Base-by-base conservation (phyloP, 345 rosid species). In the Barbarea vulgaris region DNA sequence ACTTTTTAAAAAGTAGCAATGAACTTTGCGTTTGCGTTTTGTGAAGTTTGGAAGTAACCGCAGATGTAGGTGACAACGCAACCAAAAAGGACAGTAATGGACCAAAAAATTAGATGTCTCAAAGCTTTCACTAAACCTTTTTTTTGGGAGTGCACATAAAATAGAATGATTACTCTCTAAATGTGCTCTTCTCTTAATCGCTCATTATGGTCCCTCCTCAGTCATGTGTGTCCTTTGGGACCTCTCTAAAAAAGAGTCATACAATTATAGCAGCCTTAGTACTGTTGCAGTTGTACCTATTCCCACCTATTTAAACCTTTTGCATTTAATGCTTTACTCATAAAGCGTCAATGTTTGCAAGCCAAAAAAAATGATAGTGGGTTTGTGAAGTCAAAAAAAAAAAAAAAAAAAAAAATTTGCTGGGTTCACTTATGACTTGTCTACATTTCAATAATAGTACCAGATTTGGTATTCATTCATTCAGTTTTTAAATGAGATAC, bases 201-300 rank as follows among this genome's bases (percentile, higher is more conserved):
- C 17, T 34, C 68, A 50, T 21, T 51, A 60, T 75, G 69, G 79
- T 60, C 74, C 74, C 62, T 68, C 56, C 11, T 50, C 37, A 15
- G 50, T 75, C 73, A 75, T 58, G 78, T 59, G 59, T 31, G 4
- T 44, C 59, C 25, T 67, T 75, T 50, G 74, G 79, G 74, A 75
- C 79, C 74, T 75, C 79, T 67, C 55, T 67, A 64, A 51, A 67
- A 67, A 67, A 56, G 48, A 74, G 67, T 48, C 53, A 58, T 60
- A 75, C 69, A 67, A 21, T 39, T 41, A 75, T 67, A 75, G 79
- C 79, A 75, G 74, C 79, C 74, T 30, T 60, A 11, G 74, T 76
- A 76, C 64, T 76, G 74, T 60, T 75, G 25, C 74, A 10, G 79
- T 52, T 76, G 55, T 57, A 69, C 79, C 69, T 56, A 68, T 68